Conservation (phyloP, 192 early-diverging fungal species). For the Linnemannia zychae region DNA sequence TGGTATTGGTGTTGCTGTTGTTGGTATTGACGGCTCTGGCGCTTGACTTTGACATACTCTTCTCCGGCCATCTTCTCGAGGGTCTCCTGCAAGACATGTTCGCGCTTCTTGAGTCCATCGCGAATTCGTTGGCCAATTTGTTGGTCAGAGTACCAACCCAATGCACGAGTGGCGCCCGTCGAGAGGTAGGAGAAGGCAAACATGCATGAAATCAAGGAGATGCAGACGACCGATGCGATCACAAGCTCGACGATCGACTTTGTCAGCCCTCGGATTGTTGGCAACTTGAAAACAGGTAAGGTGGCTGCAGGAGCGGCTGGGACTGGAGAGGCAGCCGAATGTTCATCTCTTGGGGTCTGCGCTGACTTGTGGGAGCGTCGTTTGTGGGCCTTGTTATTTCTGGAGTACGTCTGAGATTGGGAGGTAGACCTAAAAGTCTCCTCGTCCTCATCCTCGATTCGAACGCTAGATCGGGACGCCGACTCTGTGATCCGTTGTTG, state of each 20-base stretch:
- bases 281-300: conserved; percentile 32
- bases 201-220: conserved; percentile 33
- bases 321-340: not conserved
- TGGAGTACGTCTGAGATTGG: not conserved
- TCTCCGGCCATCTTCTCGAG: conserved; percentile 56
- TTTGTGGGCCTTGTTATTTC: conserved; percentile 3
- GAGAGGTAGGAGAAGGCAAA: conserved; percentile 47
- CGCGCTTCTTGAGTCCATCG: conserved; percentile 44
- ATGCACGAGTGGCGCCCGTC: conserved; percentile 30
- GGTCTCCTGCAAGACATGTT: conserved; percentile 45
- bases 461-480: not conserved
- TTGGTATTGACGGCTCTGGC: conserved; percentile 23
- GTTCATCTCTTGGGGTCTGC: not conserved
- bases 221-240: conserved; percentile 32
- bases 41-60: conserved; percentile 50
- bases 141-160: conserved; percentile 53
- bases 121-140: conserved; percentile 50
- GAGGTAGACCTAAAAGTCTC: not conserved
- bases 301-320: not conserved
- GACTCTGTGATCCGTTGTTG: conserved; percentile 7
- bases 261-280: conserved; percentile 19
- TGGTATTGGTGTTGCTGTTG: conserved; percentile 25
- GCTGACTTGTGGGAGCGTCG: not conserved
- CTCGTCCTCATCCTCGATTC: conserved; percentile 10
- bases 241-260: conserved; percentile 36